These are phyloP conservation scores for Cladophialophora immunda DNA, from an alignment of 2,329 filamentous ascomycete genomes.

Conservation along the genomic window DNA sequence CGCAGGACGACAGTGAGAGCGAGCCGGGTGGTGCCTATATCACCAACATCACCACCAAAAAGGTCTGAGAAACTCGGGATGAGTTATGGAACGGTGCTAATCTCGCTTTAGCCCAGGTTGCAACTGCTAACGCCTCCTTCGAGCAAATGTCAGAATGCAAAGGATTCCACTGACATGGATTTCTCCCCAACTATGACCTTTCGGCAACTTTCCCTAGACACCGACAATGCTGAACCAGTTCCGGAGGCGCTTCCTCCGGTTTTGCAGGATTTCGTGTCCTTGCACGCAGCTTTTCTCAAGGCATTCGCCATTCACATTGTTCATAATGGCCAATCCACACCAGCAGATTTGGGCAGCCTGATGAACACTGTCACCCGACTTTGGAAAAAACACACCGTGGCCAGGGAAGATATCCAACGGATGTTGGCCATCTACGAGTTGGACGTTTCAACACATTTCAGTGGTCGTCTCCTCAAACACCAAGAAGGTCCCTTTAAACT, in stretches of 20 bases:
- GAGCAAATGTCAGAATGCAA: constrained; percentile 16
- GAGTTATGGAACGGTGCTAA: constrained; percentile 11
- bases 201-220: constrained; percentile 29
- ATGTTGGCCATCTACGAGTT: constrained; percentile 69
- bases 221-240: not conserved
- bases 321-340: constrained; percentile 70
- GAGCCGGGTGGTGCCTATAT: constrained; percentile 17
- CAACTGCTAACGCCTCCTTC: constrained; percentile 30
- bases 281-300: constrained; percentile 74
- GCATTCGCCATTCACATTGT: constrained; percentile 74
- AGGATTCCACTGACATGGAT: constrained; percentile 22
- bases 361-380: constrained; percentile 70
- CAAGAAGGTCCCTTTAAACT: constrained; percentile 49
- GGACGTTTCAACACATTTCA: not conserved
- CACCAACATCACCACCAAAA: constrained; percentile 19
- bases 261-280: constrained; percentile 39
- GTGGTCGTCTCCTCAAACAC: constrained; percentile 25
- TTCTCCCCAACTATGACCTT: constrained; percentile 28
- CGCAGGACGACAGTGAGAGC: constrained; percentile 28
- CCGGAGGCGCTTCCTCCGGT: constrained; percentile 26
- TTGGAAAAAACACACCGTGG: constrained; percentile 77
- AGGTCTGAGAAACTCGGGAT: constrained; percentile 20
- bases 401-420: constrained; percentile 70
- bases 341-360: constrained; percentile 70
- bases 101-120: constrained; percentile 22